Base-by-base conservation (phyloP, 257 asterid genomes). In the Fraxinus quadrangulata region DNA sequence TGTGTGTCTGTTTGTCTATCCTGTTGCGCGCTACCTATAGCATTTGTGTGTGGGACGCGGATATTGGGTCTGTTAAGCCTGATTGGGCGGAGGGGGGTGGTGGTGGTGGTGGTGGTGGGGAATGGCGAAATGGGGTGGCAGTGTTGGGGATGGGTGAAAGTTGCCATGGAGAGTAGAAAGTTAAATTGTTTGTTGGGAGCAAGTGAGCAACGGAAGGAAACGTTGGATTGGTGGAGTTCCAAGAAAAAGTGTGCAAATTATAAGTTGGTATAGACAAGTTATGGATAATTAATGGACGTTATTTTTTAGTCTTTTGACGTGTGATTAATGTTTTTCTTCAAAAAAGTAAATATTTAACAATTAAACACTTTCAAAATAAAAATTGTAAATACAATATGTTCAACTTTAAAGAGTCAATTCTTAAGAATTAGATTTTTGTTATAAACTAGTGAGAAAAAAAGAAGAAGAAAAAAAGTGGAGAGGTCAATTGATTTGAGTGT, bases 121-220 rank as follows among this genome's bases (percentile, higher is more conserved):
- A 30, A 79, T 13, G 71, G 67, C 51, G 61, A 83, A 78, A 67
- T 37, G 79, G 7, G 70, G 83, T 39, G 45, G 10, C 13, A 1
- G 45, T 30, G 13, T 12, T 30, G 83, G 80, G 75, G 80, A 17
- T 42, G 71, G 79, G 36, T n/a, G 49, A 47, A 17, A 71, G 79
- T 28, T 74, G 82, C 77, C 75, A 80, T 77, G 37, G 71, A 31
- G 51, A 26, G 74, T 80, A 80, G 65, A 70, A 83, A 23, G 88
- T 77, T 21, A 31, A 86, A 13, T 87, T 84, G 81, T 80, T 83
- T 59, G 59, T 17, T 19, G 77, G 65, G 28, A 86, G 49, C 30
- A 37, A 70, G 28, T 26, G 28, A 26, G 28, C 28, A 26, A 26
- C 56, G 80, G 80, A 56, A 80, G 80, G 80, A 70, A 72, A 73